A percentile compares a stretch with the other conserved stretches of the same genome.
Evolutionary conservation across 2,329 filamentous ascomycete species (phyloP).

Genomic region (Onygenales sp.): DNA sequence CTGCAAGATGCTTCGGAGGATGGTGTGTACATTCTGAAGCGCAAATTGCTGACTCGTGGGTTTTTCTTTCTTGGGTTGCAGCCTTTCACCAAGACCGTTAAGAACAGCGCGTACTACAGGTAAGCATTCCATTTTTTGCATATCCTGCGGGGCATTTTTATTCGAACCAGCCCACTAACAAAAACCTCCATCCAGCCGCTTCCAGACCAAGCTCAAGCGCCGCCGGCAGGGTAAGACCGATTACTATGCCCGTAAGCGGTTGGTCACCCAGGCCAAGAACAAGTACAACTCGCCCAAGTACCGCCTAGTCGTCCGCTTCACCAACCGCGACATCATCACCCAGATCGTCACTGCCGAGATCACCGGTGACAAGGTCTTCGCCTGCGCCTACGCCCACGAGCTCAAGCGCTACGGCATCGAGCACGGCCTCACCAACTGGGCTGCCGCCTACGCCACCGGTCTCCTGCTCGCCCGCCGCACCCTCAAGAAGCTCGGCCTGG

Average conservation of each 20-base stretch:
- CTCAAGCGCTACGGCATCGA: slow-evolving; percentile 94
- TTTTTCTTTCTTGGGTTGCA: slow-evolving; percentile 36
- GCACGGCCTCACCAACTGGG: slow-evolving; percentile 99
- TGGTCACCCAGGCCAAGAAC: slow-evolving; percentile 99
- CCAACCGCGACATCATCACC: slow-evolving; percentile 98
- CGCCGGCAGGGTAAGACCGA: slow-evolving; percentile 96
- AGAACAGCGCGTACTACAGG: slow-evolving; percentile 99
- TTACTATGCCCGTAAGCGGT: slow-evolving; percentile 99
- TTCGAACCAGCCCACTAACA: neutral
- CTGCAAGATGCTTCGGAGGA: slow-evolving; percentile 96
- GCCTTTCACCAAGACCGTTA: slow-evolving; percentile 89
- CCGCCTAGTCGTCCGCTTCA: slow-evolving; percentile 98
- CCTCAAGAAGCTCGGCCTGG: slow-evolving; percentile 92
- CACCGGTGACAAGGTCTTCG: slow-evolving; percentile 94
- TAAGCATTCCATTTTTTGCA: slow-evolving; percentile 41
- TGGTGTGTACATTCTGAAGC: slow-evolving; percentile 68
- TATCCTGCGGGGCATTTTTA: too few relatives aligned
- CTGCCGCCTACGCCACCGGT: slow-evolving; percentile 91
- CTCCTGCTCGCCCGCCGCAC: slow-evolving; percentile 94
- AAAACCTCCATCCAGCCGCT: slow-evolving; percentile 55
- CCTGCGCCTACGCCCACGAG: slow-evolving; percentile 90
- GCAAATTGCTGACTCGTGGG: slow-evolving; percentile 98
- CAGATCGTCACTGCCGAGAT: slow-evolving; percentile 97
- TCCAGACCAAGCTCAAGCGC: slow-evolving; percentile 99
- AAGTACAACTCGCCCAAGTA: slow-evolving; percentile 99